These are phyloP conservation scores for Elsinoe ampelina DNA, from an alignment of 2,329 filamentous ascomycete genomes.

Conservation along the genomic window DNA sequence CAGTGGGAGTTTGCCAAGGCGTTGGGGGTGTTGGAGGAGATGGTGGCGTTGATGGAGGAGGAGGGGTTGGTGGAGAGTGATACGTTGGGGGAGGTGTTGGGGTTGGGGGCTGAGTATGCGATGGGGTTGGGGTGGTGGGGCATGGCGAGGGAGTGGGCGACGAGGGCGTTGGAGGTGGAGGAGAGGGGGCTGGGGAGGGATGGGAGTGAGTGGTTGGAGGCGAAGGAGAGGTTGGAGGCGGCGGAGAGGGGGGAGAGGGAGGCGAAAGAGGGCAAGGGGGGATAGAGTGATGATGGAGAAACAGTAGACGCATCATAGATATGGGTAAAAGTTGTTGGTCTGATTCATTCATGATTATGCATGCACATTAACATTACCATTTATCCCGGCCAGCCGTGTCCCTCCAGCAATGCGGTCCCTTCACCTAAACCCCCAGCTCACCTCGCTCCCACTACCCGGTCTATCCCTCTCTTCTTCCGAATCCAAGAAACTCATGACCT, in stretches of 20 bases:
- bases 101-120: slow-evolving; percentile 17
- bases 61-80: slow-evolving; percentile 20
- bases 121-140: slow-evolving; percentile 14
- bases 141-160: slow-evolving; percentile 19
- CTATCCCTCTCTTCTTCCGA: neutral
- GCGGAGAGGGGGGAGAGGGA: neutral
- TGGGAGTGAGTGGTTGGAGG: slow-evolving; percentile 8
- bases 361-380: no score
- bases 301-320: slow-evolving; percentile 8
- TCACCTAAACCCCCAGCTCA: neutral
- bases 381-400: no score
- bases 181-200: slow-evolving; percentile 21
- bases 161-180: slow-evolving; percentile 23
- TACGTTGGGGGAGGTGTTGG: slow-evolving; percentile 18
- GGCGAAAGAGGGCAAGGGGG: neutral
- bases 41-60: slow-evolving; percentile 17
- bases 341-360: no score
- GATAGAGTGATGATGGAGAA: neutral
- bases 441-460: neutral
- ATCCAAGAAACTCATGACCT: neutral
- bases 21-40: slow-evolving; percentile 15
- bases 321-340: neutral
- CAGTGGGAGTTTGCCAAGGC: slow-evolving; percentile 14
- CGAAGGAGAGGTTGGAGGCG: slow-evolving; percentile 7
- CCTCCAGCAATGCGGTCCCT: neutral